Percentiles rank a stretch among this genome's conserved stretches.
phyloP scores from a whole-genome alignment of 208 protist genomes.

The Eutreptiella sp. region DNA sequence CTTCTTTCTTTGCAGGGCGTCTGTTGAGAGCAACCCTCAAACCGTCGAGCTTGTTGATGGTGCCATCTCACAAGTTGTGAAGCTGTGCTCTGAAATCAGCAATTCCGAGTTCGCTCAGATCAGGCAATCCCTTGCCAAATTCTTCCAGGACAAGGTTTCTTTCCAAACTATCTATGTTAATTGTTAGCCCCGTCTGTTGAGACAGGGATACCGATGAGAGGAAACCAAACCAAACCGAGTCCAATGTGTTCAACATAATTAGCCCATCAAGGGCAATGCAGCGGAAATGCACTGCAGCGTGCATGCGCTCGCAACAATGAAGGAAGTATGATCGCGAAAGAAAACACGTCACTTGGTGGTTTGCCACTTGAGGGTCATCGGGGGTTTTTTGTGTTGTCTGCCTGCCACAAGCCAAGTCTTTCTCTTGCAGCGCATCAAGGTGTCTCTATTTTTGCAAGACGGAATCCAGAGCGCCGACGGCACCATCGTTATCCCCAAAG shows the following conservation, averaged over 20 bases:
- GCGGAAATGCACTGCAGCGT: no score
- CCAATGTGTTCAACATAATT: no score
- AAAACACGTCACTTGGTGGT: constrained; percentile 49
- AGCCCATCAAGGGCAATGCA: no score
- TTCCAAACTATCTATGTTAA: constrained; percentile 12
- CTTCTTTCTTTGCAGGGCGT: no score
- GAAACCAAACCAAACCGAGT: not conserved
- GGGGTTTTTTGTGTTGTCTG: no score
- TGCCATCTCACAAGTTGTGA: constrained; percentile 31
- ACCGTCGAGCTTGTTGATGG: no score
- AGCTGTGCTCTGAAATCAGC: constrained; percentile 32
- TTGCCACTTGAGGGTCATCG: no score
- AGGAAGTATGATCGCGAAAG: not conserved
- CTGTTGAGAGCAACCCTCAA: no score
- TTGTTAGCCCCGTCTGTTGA: no score
- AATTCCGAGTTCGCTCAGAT: constrained; percentile 45
- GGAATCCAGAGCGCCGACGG: constrained; percentile 58
- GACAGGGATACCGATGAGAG: not conserved
- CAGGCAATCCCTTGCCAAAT: not conserved
- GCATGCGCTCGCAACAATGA: no score
- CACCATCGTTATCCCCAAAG: constrained; percentile 48
- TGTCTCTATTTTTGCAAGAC: constrained; percentile 71
- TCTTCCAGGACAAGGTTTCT: no score
- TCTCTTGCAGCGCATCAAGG: constrained; percentile 53
- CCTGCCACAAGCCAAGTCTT: no score